A percentile compares a stretch with the other conserved stretches of the same genome.
Evolutionary conservation across 352 stramenopile species (phyloP).

Genomic region (Pythium dissotocum): DNA sequence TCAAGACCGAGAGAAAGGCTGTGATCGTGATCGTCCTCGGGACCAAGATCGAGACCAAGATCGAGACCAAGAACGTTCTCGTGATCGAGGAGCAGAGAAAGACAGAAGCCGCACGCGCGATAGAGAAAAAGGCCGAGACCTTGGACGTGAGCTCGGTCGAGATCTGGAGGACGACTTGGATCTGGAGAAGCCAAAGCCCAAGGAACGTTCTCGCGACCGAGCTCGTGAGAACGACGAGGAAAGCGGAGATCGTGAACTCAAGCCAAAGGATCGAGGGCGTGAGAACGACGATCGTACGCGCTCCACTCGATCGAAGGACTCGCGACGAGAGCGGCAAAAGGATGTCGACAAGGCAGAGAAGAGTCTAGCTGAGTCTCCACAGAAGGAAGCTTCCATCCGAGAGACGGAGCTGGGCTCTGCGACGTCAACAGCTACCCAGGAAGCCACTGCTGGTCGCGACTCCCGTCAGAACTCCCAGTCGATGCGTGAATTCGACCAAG

Average conservation of each 20-base stretch:
- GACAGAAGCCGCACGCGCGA: neutral
- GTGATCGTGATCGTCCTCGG: neutral
- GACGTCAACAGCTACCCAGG: neutral
- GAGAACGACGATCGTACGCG: neutral
- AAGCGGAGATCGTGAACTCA: neutral
- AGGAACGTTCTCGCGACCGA: neutral
- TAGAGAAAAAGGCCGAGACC: neutral
- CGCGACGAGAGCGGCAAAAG: neutral
- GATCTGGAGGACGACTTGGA: neutral
- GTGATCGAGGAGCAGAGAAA: slow-evolving; percentile 1
- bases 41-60: slow-evolving; percentile 12
- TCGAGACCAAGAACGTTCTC: slow-evolving; percentile 8
- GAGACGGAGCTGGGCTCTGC: slow-evolving; percentile 11
- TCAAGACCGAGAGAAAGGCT: neutral
- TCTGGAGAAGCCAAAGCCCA: neutral
- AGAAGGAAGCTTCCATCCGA: slow-evolving; percentile 16
- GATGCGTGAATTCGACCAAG: slow-evolving; percentile 22
- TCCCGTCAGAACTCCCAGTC: slow-evolving; percentile 22
- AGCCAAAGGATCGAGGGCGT: neutral
- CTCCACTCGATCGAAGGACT: neutral
- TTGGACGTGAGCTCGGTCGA: neutral
- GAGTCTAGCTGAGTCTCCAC: neutral
- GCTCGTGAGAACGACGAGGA: neutral
- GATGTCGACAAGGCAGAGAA: neutral
- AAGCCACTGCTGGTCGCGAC: neutral